Evolutionary conservation across 306 rosid species (phyloP).

Genomic region (Dicorynia guianensis): DNA sequence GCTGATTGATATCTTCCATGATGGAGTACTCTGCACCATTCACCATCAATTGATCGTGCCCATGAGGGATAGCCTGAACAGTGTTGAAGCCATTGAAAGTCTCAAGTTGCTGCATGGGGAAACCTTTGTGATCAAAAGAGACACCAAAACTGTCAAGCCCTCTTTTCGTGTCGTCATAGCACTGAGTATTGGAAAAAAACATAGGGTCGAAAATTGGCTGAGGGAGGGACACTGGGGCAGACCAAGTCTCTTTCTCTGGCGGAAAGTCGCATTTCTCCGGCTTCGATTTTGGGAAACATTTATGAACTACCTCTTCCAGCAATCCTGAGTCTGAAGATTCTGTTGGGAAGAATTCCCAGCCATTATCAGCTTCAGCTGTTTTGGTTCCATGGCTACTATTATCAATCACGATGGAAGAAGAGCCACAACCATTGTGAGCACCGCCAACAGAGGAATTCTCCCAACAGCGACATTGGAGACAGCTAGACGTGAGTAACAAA

Average conservation of each 20-base stretch:
- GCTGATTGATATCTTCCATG: constrained; percentile 57
- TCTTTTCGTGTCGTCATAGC: constrained; percentile 2
- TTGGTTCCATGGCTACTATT: not conserved
- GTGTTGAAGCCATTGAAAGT: constrained; percentile 24
- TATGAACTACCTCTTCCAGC: constrained; percentile 74
- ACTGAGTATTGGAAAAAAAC: constrained; percentile 26
- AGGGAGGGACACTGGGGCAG: constrained; percentile 13
- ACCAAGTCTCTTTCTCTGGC: not conserved
- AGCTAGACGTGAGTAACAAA: not conserved
- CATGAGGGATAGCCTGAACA: constrained; percentile 32
- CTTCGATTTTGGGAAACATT: constrained; percentile 58
- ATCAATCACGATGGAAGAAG: constrained; percentile 10
- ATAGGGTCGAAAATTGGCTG: constrained; percentile 4
- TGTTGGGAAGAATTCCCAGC: constrained; percentile 53
- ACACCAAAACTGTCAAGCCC: constrained; percentile 32
- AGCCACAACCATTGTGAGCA: not conserved
- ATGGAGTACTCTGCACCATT: constrained; percentile 39
- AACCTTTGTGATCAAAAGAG: constrained; percentile 44
- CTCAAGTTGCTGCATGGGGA: constrained; percentile 45
- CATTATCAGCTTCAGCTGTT: not conserved
- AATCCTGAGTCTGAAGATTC: constrained; percentile 75
- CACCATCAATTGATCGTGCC: constrained; percentile 44
- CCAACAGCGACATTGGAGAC: constrained; percentile 27
- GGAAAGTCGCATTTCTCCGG: constrained; percentile 28
- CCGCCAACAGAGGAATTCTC: constrained; percentile 5